phyloP scores from a whole-genome alignment of 2,329 filamentous ascomycete species.

The Xylariaceae sp. region DNA sequence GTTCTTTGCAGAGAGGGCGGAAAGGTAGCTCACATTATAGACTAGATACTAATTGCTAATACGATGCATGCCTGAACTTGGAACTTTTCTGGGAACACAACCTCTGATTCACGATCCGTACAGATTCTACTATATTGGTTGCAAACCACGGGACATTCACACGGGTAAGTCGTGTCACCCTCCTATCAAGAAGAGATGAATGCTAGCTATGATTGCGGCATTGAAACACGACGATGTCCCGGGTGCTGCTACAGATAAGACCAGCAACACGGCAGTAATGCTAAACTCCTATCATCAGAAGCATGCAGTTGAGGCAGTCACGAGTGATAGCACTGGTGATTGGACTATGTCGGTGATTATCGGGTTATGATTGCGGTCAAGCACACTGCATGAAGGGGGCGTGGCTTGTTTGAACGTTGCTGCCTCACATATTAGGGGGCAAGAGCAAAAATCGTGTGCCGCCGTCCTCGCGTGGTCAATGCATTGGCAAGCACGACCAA shows the following conservation, averaged over 20 bases:
- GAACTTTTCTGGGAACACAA: background rate
- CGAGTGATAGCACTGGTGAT: background rate
- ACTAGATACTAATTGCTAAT: slow-evolving; percentile 30
- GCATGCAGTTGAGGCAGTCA: background rate
- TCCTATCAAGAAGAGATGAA: background rate
- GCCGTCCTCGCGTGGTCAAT: background rate
- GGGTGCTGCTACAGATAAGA: background rate
- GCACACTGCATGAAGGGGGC: slow-evolving; percentile 2
- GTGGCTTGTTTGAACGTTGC: slow-evolving; percentile 3
- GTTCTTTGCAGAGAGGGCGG: background rate
- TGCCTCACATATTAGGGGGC: background rate
- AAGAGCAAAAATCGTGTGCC: too few species aligned
- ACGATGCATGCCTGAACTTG: slow-evolving; percentile 6
- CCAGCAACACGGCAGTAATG: background rate
- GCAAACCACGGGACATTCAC: too few species aligned
- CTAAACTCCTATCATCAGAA: background rate
- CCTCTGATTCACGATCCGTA: too few species aligned
- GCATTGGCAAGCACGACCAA: background rate
- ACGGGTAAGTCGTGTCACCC: background rate
- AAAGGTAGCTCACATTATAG: slow-evolving; percentile 10
- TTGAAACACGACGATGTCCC: background rate
- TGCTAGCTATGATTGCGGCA: background rate
- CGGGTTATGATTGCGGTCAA: slow-evolving; percentile 2
- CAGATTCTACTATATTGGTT: too few species aligned
- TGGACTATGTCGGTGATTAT: background rate